These are phyloP conservation scores for Boletus reticuloceps DNA, from an alignment of 768 basidiomycete genomes.

Conservation along the genomic window DNA sequence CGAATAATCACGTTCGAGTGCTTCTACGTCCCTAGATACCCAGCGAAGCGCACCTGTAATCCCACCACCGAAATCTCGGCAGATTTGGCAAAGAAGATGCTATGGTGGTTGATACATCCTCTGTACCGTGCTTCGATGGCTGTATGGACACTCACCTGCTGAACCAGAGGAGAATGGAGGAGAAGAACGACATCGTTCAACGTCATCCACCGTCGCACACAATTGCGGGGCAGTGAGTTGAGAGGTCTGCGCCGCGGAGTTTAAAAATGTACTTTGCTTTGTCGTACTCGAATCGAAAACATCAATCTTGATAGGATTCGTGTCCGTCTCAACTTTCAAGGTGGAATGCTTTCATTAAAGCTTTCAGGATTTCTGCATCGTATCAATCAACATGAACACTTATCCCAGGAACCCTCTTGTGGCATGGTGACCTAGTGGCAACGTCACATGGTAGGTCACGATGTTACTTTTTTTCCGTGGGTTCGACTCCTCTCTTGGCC, in stretches of 20 bases:
- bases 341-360: too few species aligned
- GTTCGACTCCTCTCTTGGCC: conserved; percentile 3
- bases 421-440: background rate
- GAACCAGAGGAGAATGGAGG: conserved; percentile 58
- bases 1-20: background rate
- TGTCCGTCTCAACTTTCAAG: too few species aligned
- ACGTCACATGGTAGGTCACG: background rate
- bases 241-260: too few species aligned
- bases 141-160: conserved; percentile 35
- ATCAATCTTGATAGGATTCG: too few species aligned
- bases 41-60: conserved; percentile 56
- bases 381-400: too few species aligned
- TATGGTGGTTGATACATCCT: conserved; percentile 21
- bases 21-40: background rate
- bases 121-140: background rate
- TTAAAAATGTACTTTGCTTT: too few species aligned
- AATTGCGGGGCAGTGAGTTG: too few species aligned
- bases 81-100: conserved; percentile 83
- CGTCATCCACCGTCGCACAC: too few species aligned
- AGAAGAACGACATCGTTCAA: conserved; percentile 44
- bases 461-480: background rate
- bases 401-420: background rate
- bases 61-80: conserved; percentile 93
- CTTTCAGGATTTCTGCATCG: too few species aligned
- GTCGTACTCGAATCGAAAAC: too few species aligned